Percentiles rank a stretch among this genome's conserved stretches.
Evolutionary conservation across 768 basidiomycete genomes (phyloP).

Genomic region (Boletus sp.): DNA sequence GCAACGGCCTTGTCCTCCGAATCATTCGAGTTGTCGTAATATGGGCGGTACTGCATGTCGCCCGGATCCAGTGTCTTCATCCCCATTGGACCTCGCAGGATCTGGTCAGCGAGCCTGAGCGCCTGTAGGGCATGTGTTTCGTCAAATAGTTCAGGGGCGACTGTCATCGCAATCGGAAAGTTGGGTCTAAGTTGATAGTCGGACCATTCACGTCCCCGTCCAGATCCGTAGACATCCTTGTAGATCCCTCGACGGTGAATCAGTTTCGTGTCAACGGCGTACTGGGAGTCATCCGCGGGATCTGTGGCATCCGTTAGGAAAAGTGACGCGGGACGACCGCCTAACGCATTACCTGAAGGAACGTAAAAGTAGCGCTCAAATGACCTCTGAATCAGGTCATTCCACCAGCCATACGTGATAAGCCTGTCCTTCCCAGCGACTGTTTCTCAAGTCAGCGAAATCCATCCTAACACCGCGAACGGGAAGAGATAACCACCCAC

Average conservation of each 20-base stretch:
- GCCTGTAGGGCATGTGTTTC: slow-evolving; percentile 75
- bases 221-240: slow-evolving; percentile 96
- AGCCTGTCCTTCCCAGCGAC: slow-evolving; percentile 65
- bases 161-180: slow-evolving; percentile 94
- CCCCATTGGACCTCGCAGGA: slow-evolving; percentile 84
- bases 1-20: slow-evolving; percentile 78
- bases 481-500: slow-evolving; percentile 44
- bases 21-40: slow-evolving; percentile 94
- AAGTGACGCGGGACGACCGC: not conserved
- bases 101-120: slow-evolving; percentile 72
- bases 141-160: slow-evolving; percentile 94
- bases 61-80: slow-evolving; percentile 93
- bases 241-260: slow-evolving; percentile 93
- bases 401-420: slow-evolving; percentile 91
- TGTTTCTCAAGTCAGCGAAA: slow-evolving; percentile 29
- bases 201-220: slow-evolving; percentile 85
- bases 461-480: not conserved
- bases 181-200: slow-evolving; percentile 95
- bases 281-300: slow-evolving; percentile 63
- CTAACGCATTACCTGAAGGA: slow-evolving; percentile 53
- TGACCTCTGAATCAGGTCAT: slow-evolving; percentile 72
- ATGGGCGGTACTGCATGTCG: slow-evolving; percentile 86
- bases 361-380: slow-evolving; percentile 93
- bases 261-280: slow-evolving; percentile 64
- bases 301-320: slow-evolving; percentile 42